Conservation (phyloP, 1,284 basidiomycete genomes). For the Prillingera fragicola region DNA sequence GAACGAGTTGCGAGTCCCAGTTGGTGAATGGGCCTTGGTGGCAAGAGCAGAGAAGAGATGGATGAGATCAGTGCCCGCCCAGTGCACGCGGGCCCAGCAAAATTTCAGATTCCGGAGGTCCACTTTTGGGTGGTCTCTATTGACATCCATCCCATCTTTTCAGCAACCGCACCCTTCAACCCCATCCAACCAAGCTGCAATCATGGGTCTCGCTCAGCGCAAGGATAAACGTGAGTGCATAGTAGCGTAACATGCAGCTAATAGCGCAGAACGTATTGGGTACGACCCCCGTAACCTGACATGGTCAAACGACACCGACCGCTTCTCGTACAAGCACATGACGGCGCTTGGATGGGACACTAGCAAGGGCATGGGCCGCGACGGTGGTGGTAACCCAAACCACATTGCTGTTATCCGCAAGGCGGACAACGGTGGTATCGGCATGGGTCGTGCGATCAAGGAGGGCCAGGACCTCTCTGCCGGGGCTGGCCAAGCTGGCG, state of each 20-base stretch:
- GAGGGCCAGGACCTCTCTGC: constrained; percentile 43
- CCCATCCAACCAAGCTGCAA: constrained; percentile 6
- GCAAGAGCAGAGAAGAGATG: not conserved
- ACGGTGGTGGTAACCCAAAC: constrained; percentile 39
- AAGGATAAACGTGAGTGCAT: constrained; percentile 43
- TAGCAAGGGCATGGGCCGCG: constrained; percentile 39
- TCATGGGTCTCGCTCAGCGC: constrained; percentile 48
- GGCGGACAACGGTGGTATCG: constrained; percentile 47
- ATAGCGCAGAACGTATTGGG: constrained; percentile 42
- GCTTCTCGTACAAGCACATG: constrained; percentile 49
- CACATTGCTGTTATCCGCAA: constrained; percentile 48
- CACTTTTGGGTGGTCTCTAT: constrained; percentile 18
- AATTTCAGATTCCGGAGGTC: constrained; percentile 21
- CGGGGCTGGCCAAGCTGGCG: constrained; percentile 44
- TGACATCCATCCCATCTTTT: constrained; percentile 3
- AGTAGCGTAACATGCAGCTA: constrained; percentile 1
- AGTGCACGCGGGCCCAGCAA: too few species aligned
- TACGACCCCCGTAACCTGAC: constrained; percentile 48
- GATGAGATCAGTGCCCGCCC: not conserved
- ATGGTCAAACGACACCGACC: constrained; percentile 47
- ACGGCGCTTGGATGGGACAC: constrained; percentile 46
- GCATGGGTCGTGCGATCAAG: constrained; percentile 42
- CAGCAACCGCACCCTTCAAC: not conserved
- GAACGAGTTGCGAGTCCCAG: constrained; percentile 1
- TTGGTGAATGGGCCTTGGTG: constrained; percentile 5